A percentile compares a stretch with the other conserved stretches of the same genome.
phyloP scores from a whole-genome alignment of 176 grass and related monocot species.

The Leersia perrieri region DNA sequence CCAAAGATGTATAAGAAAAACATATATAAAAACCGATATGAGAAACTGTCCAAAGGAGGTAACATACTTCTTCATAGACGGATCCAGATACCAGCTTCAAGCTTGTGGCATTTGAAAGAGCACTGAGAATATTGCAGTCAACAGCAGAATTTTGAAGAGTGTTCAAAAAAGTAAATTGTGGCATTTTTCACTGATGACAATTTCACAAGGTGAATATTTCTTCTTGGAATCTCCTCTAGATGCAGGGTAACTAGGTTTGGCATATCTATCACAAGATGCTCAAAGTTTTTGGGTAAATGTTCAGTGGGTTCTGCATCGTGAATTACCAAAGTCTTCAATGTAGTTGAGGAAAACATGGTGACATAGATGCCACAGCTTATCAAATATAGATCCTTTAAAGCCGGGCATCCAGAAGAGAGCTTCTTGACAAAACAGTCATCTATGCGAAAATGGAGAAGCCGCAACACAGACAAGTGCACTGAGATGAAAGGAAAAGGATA shows the following conservation, averaged over 20 bases:
- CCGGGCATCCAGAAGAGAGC: conserved; percentile 11
- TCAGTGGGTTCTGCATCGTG: no score
- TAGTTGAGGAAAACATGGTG: not conserved
- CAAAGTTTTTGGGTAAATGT: not conserved
- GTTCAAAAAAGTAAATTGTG: not conserved
- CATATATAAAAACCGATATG: not conserved
- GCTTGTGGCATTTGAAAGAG: conserved; percentile 5
- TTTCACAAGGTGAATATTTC: conserved; percentile 6
- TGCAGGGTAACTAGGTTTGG: conserved; percentile 2
- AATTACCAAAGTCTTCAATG: conserved; percentile 12
- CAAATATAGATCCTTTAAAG: conserved; percentile 2
- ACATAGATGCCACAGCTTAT: conserved; percentile 6
- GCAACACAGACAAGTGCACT: not conserved
- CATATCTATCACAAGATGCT: no score
- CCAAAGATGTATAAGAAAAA: no score
- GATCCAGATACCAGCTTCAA: conserved; percentile 17
- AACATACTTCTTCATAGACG: not conserved
- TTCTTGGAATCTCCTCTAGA: conserved; percentile 14
- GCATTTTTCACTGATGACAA: not conserved
- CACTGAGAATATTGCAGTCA: conserved; percentile 23
- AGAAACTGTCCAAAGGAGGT: no score
- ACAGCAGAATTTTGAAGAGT: not conserved
- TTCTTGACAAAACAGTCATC: conserved; percentile 22
- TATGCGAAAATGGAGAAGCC: not conserved
- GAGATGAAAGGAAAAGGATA: conserved; percentile 29